Evolutionary conservation across 352 stramenopile species (phyloP), one percentile per base, ranked within the genome.

Genomic region (Phytophthora quininea): DNA sequence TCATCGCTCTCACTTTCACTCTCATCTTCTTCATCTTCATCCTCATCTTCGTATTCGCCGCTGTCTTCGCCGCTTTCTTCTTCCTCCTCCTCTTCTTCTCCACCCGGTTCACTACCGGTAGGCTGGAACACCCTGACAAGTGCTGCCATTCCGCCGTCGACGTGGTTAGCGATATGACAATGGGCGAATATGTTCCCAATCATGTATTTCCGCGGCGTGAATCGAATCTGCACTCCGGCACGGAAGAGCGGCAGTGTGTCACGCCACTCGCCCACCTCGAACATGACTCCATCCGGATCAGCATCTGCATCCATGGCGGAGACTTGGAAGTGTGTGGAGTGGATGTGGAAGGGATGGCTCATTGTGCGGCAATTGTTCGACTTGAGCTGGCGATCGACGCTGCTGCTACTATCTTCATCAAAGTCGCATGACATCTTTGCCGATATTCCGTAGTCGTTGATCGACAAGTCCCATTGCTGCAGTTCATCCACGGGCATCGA

Each of bases 341-440:
- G 86, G 54, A 94, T 87, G 64, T 94, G 86, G 72, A 92, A 94
- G 47, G 84, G 84, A 47, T 92, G 84, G 31, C 77, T 91, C 84
- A 92, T 91, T 19, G 80, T 80, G 48, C 85, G 84, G 67, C 84
- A 92, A 55, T 74, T 62, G 59, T 45, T 65, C 24, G 69, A 62
- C 48, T 61, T 64, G 12, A 70, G 47, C 7, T 52, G 62, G 6
- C 67, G 61, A 11, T 65, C 55, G 7, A 43, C 47, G 7, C 56
- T 71, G 19, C 58, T 58, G 15, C n/a, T 61, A 24, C 43, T n/a
- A 31, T 64, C 48, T 46, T 38, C 62, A 49, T 75, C 78, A 47
- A 84, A 55, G 32, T 89, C 72, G 33, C 76, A 84, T 3, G 69
- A 42, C 46, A 73, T 65, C 38, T 66, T 69, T 48, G 73, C 62